These are phyloP conservation scores for Tricholoma furcatifolium DNA, from an alignment of 768 basidiomycete genomes.

Conservation along the genomic window DNA sequence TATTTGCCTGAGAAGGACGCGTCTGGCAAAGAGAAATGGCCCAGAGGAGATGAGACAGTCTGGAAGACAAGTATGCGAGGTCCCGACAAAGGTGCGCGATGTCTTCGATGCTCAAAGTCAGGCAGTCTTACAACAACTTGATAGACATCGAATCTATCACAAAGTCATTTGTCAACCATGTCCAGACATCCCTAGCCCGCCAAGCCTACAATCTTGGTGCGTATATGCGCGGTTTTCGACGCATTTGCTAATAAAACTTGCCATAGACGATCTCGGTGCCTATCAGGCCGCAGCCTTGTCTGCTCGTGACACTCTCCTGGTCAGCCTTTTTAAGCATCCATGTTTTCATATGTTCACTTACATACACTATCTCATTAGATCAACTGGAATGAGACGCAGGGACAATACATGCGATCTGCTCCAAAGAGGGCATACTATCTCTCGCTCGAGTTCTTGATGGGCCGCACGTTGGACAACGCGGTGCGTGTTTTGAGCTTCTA, in stretches of 20 bases:
- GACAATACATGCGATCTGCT: conserved; percentile 74
- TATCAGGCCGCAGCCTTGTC: conserved; percentile 92
- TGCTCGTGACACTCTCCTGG: conserved; percentile 84
- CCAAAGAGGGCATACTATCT: conserved; percentile 95
- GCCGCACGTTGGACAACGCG: conserved; percentile 71
- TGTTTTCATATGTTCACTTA: conserved; percentile 2
- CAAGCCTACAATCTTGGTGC: conserved; percentile 85
- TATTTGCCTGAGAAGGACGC: conserved; percentile 79
- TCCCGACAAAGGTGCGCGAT: conserved; percentile 52
- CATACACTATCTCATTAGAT: conserved; percentile 37
- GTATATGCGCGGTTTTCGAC: conserved; percentile 9
- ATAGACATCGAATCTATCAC: conserved; percentile 63
- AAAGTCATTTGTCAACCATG: conserved; percentile 76
- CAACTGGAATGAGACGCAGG: conserved; percentile 85
- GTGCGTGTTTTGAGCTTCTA: conserved; percentile 48
- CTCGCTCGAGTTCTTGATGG: conserved; percentile 91
- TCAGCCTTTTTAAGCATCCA: conserved; percentile 28
- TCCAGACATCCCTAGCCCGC: conserved; percentile 87
- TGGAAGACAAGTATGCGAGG: conserved; percentile 67
- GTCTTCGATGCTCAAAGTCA: background rate
- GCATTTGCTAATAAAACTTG: background rate
- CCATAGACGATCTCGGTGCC: conserved; percentile 70
- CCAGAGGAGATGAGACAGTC: conserved; percentile 69
- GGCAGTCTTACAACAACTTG: background rate
- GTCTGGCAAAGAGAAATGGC: conserved; percentile 82